phyloP scores from a whole-genome alignment of 1,284 basidiomycete genomes.

The Leccinum proximum region DNA sequence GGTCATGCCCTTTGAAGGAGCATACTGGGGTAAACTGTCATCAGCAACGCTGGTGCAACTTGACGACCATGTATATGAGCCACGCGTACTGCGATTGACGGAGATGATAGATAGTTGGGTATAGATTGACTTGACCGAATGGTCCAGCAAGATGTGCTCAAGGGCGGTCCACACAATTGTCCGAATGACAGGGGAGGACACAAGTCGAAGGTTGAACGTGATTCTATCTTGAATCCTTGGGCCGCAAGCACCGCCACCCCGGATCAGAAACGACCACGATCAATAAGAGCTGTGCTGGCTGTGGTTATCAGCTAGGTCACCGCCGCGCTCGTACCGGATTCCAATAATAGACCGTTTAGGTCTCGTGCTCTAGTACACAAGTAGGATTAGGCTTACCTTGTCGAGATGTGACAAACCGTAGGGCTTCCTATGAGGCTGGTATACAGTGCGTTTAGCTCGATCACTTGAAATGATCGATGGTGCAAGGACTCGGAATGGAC shows the following conservation, averaged over 20 bases:
- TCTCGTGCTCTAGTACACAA: not conserved
- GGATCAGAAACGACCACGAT: not conserved
- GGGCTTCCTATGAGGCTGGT: not conserved
- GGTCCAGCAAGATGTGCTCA: not conserved
- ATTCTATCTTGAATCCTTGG: not conserved
- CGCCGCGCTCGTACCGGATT: not conserved
- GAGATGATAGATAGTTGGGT: not conserved
- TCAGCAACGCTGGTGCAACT: not conserved
- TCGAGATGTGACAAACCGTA: not conserved
- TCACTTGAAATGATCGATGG: not conserved
- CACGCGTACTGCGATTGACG: not conserved
- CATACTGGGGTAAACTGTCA: not conserved
- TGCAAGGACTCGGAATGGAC: not conserved
- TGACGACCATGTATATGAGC: not conserved
- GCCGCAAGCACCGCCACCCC: not conserved
- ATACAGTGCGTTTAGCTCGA: not conserved
- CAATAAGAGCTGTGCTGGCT: not conserved
- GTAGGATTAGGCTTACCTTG: not conserved
- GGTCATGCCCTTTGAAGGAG: not conserved
- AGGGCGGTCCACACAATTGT: not conserved
- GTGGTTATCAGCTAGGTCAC: not conserved
- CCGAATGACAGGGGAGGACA: not conserved
- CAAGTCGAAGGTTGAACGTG: not conserved
- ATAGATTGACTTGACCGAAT: not conserved
- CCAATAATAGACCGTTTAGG: not conserved